phyloP scores from a whole-genome alignment of 352 stramenopile genomes.

The Blastocystis sp. region DNA sequence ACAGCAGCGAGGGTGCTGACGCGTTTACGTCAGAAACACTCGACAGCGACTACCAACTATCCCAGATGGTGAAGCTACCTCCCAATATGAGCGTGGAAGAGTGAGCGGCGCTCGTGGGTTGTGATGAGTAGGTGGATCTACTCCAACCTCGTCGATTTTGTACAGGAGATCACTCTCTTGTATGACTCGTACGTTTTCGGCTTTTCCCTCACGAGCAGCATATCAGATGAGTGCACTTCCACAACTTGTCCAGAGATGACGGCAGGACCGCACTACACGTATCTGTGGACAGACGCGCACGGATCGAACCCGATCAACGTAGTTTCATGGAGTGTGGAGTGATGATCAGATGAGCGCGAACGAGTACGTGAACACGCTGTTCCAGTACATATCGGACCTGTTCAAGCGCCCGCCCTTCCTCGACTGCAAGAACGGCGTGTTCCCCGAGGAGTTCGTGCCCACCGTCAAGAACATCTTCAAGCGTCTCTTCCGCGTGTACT shows the following conservation, averaged over 20 bases:
- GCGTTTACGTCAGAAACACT: constrained; percentile 39
- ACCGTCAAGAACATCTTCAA: constrained; percentile 90
- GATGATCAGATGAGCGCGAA: constrained; percentile 57
- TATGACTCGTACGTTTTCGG: constrained; percentile 41
- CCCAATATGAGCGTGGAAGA: constrained; percentile 52
- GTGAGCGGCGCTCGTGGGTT: constrained; percentile 5
- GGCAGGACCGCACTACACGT: constrained; percentile 61
- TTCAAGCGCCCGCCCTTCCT: constrained; percentile 66
- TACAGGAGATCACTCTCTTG: constrained; percentile 58
- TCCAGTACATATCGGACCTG: constrained; percentile 71
- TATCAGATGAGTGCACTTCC: constrained; percentile 49
- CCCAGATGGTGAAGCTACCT: constrained; percentile 44
- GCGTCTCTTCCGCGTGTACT: constrained; percentile 93
- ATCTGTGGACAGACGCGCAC: constrained; percentile 52
- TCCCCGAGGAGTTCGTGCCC: constrained; percentile 84
- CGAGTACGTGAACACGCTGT: constrained; percentile 65
- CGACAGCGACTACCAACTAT: constrained; percentile 23
- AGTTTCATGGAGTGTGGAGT: background rate
- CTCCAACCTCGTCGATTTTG: constrained; percentile 66
- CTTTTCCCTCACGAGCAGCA: constrained; percentile 11
- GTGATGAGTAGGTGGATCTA: constrained; percentile 58
- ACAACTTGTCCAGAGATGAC: constrained; percentile 66
- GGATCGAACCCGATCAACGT: constrained; percentile 37
- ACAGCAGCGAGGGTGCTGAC: constrained; percentile 32
- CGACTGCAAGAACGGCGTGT: constrained; percentile 76